A percentile compares a stretch with the other conserved stretches of the same genome.
Conservation (phyloP, 1,139 yeast genomes). For the Kodamaea anthophila region DNA sequence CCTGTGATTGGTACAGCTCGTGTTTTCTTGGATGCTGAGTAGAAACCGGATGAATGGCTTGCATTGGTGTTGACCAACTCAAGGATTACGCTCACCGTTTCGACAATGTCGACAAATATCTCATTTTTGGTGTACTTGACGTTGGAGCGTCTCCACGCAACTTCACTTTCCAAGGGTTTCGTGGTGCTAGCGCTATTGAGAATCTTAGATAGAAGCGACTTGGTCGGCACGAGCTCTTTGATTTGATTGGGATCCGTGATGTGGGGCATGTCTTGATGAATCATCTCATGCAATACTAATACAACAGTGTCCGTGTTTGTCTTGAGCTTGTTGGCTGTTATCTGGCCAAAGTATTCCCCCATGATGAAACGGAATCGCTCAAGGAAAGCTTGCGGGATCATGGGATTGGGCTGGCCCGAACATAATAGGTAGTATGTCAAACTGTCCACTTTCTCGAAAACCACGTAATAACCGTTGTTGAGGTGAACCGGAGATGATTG, state of each 20-base stretch:
- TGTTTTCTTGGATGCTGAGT: conserved; percentile 13
- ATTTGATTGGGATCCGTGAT: conserved; percentile 68
- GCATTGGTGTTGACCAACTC: conserved; percentile 15
- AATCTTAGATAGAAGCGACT: conserved; percentile 33
- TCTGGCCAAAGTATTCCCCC: conserved; percentile 56
- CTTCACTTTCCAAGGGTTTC: conserved; percentile 12
- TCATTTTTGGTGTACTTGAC: conserved; percentile 71
- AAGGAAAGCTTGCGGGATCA: conserved; percentile 53
- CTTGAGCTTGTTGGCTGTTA: conserved; percentile 53
- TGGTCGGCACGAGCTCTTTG: conserved; percentile 64
- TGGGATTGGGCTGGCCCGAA: conserved; percentile 31
- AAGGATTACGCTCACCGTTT: conserved; percentile 45
- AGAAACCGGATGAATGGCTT: conserved; percentile 15
- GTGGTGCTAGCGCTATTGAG: conserved; percentile 25
- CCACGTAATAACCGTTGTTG: conserved; percentile 25
- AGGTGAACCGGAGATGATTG: conserved; percentile 20
- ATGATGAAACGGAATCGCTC: conserved; percentile 45
- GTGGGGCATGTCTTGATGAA: conserved; percentile 72
- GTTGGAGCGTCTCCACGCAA: conserved; percentile 71
- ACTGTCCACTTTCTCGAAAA: conserved; percentile 18
- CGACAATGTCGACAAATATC: conserved; percentile 72
- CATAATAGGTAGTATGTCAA: conserved; percentile 26
- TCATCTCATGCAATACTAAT: conserved; percentile 54
- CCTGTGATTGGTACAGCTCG: conserved; percentile 45
- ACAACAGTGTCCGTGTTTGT: conserved; percentile 62